Evolutionary conservation across 805 yeast species (phyloP).

Genomic region (Ogataea nonfermentans): DNA sequence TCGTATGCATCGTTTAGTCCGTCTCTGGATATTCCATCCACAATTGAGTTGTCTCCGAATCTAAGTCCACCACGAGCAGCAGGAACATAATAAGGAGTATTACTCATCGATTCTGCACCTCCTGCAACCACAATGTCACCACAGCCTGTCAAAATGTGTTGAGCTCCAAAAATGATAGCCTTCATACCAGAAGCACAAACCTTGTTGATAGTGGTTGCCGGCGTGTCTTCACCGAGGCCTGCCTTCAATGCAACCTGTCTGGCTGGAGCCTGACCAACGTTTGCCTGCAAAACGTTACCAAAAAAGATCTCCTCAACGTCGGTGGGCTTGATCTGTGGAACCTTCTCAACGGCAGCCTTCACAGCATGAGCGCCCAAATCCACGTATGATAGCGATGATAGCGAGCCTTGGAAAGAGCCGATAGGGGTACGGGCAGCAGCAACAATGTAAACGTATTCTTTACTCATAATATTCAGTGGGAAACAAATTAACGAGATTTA

Average conservation of each 20-base stretch:
- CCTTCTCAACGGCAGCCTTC: constrained; percentile 78
- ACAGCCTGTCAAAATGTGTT: constrained; percentile 79
- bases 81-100: constrained; percentile 90
- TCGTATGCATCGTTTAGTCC: constrained; percentile 93
- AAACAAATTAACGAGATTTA: constrained; percentile 5
- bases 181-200: constrained; percentile 98
- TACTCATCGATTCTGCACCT: constrained; percentile 97
- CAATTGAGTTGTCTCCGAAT: constrained; percentile 75
- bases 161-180: constrained; percentile 87
- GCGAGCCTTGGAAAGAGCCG: constrained; percentile 87
- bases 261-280: constrained; percentile 96
- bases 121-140: constrained; percentile 95
- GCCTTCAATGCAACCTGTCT: constrained; percentile 94
- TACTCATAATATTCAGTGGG: constrained; percentile 24
- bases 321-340: constrained; percentile 73
- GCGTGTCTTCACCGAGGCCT: constrained; percentile 75
- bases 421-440: constrained; percentile 92
- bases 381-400: constrained; percentile 70
- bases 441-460: constrained; percentile 74
- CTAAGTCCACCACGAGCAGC: constrained; percentile 84
- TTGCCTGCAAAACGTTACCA: constrained; percentile 91
- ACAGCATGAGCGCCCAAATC: constrained; percentile 95
- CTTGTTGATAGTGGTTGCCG: constrained; percentile 91
- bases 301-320: constrained; percentile 87
- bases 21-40: constrained; percentile 91